A percentile compares a stretch with the other conserved stretches of the same genome.
phyloP scores from a whole-genome alignment of 306 rosid species.

The Trifolium repens region DNA sequence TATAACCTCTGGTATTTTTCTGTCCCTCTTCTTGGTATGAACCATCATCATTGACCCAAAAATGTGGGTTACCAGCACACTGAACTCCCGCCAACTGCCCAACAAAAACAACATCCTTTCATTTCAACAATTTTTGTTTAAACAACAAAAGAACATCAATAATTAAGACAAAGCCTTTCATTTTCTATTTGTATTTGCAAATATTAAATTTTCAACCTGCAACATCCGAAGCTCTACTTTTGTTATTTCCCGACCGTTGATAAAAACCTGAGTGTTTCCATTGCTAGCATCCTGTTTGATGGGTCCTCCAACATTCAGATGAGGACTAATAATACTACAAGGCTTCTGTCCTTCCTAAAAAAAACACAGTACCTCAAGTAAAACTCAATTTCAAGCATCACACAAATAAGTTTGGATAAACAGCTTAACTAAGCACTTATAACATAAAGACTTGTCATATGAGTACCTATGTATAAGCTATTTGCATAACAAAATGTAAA shows the following conservation, averaged over 20 bases:
- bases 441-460: not conserved
- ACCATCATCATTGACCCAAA: slow-evolving; percentile 99
- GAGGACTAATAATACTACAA: slow-evolving; percentile 80
- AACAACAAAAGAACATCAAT: not conserved
- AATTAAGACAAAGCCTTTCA: slow-evolving; percentile 13
- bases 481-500: not conserved
- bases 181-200: slow-evolving; percentile 12
- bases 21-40: slow-evolving; percentile 99
- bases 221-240: slow-evolving; percentile 96
- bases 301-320: slow-evolving; percentile 89
- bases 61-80: slow-evolving; percentile 97
- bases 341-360: slow-evolving; percentile 95
- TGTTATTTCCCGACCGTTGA: slow-evolving; percentile 94
- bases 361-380: slow-evolving; percentile 26
- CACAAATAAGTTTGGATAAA: not conserved
- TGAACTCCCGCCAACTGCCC: slow-evolving; percentile 98
- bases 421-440: not conserved
- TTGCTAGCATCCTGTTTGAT: slow-evolving; percentile 82
- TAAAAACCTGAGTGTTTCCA: slow-evolving; percentile 91
- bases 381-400: slow-evolving; percentile 25
- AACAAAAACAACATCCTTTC: slow-evolving; percentile 35
- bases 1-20: slow-evolving; percentile 88
- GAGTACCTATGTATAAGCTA: not conserved
- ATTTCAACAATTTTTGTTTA: slow-evolving; percentile 23
- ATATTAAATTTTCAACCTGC: slow-evolving; percentile 66